Evolutionary conservation across 2,329 filamentous ascomycete genomes (phyloP).

Genomic region (Nothophaeocryptopus gaeumannii): DNA sequence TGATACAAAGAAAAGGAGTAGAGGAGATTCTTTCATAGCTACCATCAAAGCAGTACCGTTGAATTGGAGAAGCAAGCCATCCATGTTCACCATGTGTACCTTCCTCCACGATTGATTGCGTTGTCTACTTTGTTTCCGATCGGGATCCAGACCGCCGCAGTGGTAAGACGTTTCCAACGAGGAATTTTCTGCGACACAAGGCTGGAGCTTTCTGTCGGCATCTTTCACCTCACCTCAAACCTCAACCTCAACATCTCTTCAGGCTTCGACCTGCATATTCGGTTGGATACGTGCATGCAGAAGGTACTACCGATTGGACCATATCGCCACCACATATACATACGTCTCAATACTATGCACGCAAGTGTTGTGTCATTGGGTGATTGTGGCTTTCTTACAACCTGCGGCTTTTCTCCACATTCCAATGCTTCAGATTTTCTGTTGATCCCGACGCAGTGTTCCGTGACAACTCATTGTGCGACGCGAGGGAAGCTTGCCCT

Average conservation of each 20-base stretch:
- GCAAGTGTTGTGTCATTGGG: not conserved
- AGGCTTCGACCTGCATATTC: not conserved
- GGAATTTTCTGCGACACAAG: too few species aligned
- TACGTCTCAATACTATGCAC: not conserved
- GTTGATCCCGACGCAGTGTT: not conserved
- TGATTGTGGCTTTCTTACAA: not conserved
- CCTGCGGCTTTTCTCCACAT: not conserved
- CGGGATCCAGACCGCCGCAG: too few species aligned
- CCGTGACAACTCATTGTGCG: constrained; percentile 3
- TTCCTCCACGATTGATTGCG: too few species aligned
- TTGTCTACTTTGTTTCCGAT: too few species aligned
- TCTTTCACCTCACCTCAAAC: too few species aligned
- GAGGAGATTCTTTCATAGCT: not conserved
- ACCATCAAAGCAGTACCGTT: not conserved
- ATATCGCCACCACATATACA: not conserved
- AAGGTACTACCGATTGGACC: too few species aligned
- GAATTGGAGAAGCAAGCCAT: not conserved
- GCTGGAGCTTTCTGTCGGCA: too few species aligned
- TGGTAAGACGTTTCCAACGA: too few species aligned
- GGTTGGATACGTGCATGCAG: too few species aligned
- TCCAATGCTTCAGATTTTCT: not conserved
- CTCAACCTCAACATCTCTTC: too few species aligned
- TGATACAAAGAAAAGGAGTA: not conserved
- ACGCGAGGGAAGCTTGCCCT: not conserved
- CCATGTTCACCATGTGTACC: too few species aligned